Evolutionary conservation across 805 yeast species (phyloP).

Genomic region (Vanderwaltozyma yarrowii): DNA sequence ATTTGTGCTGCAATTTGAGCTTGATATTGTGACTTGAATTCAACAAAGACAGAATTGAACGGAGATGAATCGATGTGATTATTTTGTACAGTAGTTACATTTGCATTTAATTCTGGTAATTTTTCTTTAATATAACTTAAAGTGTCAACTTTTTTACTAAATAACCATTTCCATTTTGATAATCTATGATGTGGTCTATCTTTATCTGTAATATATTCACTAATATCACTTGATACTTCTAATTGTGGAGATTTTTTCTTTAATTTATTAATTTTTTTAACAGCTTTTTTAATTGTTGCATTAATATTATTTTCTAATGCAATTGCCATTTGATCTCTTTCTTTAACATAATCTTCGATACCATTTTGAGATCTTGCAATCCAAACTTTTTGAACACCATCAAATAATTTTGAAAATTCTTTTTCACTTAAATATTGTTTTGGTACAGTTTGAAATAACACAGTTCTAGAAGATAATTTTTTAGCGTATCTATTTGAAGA

Average conservation of each 20-base stretch:
- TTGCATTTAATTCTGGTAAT: slow-evolving; percentile 46
- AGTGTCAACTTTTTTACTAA: slow-evolving; percentile 56
- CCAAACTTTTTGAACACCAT: slow-evolving; percentile 76
- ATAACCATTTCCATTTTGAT: slow-evolving; percentile 18
- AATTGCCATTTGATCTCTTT: slow-evolving; percentile 49
- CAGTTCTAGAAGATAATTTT: slow-evolving; percentile 67
- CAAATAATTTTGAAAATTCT: slow-evolving; percentile 64
- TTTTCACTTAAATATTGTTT: slow-evolving; percentile 58
- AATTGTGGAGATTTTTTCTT: slow-evolving; percentile 42
- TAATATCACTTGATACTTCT: neutral
- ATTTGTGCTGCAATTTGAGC: slow-evolving; percentile 68
- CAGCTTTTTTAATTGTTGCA: slow-evolving; percentile 46
- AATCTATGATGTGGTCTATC: slow-evolving; percentile 54
- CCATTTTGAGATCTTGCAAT: slow-evolving; percentile 54
- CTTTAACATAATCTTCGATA: slow-evolving; percentile 44
- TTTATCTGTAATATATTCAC: slow-evolving; percentile 48
- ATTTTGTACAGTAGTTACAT: slow-evolving; percentile 46
- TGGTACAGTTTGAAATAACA: slow-evolving; percentile 78
- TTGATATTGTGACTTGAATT: slow-evolving; percentile 62
- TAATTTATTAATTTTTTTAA: slow-evolving; percentile 52
- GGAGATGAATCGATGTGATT: slow-evolving; percentile 40
- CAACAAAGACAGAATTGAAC: slow-evolving; percentile 74
- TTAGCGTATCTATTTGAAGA: slow-evolving; percentile 75
- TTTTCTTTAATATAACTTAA: slow-evolving; percentile 46
- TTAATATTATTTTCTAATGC: slow-evolving; percentile 61